Evolutionary conservation across 2,329 filamentous ascomycete species (phyloP).

Genomic region (Aspergillus chevalieri): DNA sequence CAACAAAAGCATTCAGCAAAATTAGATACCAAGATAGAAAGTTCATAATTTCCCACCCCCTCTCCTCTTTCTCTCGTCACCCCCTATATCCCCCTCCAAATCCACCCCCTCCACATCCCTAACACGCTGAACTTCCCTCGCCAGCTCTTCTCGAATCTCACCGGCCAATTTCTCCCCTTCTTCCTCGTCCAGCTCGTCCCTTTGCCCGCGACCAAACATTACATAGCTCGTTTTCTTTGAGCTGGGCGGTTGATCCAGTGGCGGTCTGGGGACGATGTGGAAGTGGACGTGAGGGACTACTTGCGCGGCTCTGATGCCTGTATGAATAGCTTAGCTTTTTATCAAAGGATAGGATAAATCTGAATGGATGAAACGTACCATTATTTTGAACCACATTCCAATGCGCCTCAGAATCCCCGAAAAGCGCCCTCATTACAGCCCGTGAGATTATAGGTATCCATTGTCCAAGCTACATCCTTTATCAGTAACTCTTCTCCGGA

Average conservation of each 20-base stretch:
- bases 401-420: constrained; percentile 50
- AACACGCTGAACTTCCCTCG: constrained; percentile 30
- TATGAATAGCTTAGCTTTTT: too few species aligned
- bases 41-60: constrained; percentile 17
- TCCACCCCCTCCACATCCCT: constrained; percentile 32
- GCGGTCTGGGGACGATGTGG: constrained; percentile 80
- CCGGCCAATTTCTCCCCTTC: constrained; percentile 35
- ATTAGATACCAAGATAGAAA: not conserved
- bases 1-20: not conserved
- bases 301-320: constrained; percentile 75
- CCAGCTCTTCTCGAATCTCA: constrained; percentile 33
- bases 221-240: constrained; percentile 29
- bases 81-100: constrained; percentile 18
- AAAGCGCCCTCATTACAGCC: constrained; percentile 65
- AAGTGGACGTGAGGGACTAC: constrained; percentile 93
- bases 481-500: not conserved
- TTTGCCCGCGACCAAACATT: constrained; percentile 44
- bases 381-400: constrained; percentile 99
- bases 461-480: constrained; percentile 33
- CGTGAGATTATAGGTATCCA: constrained; percentile 53
- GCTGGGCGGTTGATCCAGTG: constrained; percentile 19
- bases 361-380: constrained; percentile 37
- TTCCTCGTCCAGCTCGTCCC: constrained; percentile 43
- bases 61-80: not conserved
- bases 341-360: too few species aligned